These are phyloP conservation scores for Chytriomyces hyalinus DNA, from an alignment of 192 early-diverging fungal species.

Conservation along the genomic window DNA sequence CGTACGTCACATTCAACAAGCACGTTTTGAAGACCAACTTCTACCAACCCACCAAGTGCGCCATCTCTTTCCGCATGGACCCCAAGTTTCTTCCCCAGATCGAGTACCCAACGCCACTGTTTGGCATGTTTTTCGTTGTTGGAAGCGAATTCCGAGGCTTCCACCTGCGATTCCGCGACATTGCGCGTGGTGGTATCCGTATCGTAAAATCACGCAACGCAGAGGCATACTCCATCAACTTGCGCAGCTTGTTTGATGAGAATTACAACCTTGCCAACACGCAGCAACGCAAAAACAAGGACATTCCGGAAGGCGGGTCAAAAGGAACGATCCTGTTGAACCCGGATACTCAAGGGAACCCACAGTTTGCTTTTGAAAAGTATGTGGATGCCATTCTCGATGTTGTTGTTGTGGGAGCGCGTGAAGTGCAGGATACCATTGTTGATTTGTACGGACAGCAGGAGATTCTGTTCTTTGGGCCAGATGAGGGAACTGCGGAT, in stretches of 20 bases:
- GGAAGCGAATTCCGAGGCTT: constrained; percentile 99
- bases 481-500: constrained; percentile 98
- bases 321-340: constrained; percentile 98
- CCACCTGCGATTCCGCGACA: constrained; percentile 97
- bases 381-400: constrained; percentile 96
- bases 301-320: constrained; percentile 98
- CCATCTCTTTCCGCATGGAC: constrained; percentile 96
- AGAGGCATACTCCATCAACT: constrained; percentile 96
- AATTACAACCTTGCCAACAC: constrained; percentile 96
- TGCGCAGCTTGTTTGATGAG: constrained; percentile 95
- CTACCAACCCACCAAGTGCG: constrained; percentile 99
- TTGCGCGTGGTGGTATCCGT: constrained; percentile 98
- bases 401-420: constrained; percentile 84
- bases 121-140: constrained; percentile 95
- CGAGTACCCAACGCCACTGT: constrained; percentile 90
- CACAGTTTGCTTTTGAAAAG: constrained; percentile 95
- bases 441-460: constrained; percentile 88
- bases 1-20: constrained; percentile 94
- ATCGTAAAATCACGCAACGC: constrained; percentile 94
- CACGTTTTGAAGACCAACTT: constrained; percentile 99
- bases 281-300: constrained; percentile 99
- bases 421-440: constrained; percentile 95
- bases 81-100: constrained; percentile 90
- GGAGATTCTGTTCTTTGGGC: constrained; percentile 99
- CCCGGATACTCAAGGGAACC: constrained; percentile 90